Percentiles rank a stretch among this genome's conserved stretches.
Conservation (phyloP, 2,329 filamentous ascomycete species). For the Fusarium heterosporum region DNA sequence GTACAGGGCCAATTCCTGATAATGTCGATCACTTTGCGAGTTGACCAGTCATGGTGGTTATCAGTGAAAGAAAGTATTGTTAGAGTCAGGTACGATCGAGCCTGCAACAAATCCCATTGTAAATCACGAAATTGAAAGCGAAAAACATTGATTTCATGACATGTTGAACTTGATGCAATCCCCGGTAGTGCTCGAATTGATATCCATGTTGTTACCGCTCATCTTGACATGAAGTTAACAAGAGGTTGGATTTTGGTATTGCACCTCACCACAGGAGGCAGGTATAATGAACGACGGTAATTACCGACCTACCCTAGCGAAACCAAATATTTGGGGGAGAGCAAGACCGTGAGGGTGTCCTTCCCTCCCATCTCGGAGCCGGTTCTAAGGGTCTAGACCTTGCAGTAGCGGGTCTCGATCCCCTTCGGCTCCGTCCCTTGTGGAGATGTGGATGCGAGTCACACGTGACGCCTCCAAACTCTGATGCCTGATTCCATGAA, state of each 20-base stretch:
- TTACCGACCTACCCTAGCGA: background rate
- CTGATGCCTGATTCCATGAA: constrained; percentile 3
- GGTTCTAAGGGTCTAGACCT: constrained; percentile 20
- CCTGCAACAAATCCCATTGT: background rate
- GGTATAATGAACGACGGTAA: constrained; percentile 10
- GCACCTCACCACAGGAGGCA: constrained; percentile 30
- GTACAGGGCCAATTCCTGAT: constrained; percentile 18
- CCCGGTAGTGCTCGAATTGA: background rate
- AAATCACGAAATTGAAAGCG: background rate
- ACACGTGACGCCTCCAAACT: constrained; percentile 6
- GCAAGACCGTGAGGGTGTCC: constrained; percentile 2
- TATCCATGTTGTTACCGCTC: background rate
- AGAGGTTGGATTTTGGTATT: constrained; percentile 6
- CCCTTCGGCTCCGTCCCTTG: background rate
- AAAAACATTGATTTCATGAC: background rate
- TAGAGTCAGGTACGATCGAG: background rate
- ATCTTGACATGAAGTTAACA: background rate
- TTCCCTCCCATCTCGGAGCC: constrained; percentile 20
- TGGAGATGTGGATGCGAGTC: background rate
- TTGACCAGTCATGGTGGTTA: background rate
- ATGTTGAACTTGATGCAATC: background rate
- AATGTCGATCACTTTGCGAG: constrained; percentile 25
- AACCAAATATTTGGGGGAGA: constrained; percentile 2
- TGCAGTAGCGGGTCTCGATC: constrained; percentile 17
- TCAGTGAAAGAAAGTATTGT: background rate